Conservation (phyloP, 2,329 filamentous ascomycete species). For the Harringtonia aguacate region DNA sequence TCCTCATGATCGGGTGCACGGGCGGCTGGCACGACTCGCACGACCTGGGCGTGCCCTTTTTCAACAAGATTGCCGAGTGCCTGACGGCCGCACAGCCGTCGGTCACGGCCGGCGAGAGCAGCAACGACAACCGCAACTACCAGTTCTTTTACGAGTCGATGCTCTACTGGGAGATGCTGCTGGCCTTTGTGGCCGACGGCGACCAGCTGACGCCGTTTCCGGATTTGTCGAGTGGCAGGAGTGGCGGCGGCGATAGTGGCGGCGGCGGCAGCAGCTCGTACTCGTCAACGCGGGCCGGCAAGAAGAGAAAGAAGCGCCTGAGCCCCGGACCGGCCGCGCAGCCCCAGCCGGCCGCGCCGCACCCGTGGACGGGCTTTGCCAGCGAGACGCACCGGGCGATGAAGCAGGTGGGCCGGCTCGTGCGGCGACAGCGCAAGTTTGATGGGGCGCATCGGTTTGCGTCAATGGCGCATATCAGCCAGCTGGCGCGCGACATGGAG, state of each 20-base stretch:
- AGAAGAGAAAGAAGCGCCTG: neutral
- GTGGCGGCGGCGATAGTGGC: neutral
- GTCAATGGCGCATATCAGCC: conserved; percentile 15
- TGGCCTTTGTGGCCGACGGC: conserved; percentile 39
- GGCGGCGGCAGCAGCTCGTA: too few relatives aligned
- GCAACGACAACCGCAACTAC: conserved; percentile 18
- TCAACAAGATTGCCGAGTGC: conserved; percentile 32
- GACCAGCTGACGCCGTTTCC: conserved; percentile 23
- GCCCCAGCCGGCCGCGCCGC: conserved; percentile 23
- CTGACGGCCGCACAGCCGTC: conserved; percentile 17
- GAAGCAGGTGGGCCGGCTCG: conserved; percentile 31
- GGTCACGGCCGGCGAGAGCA: conserved; percentile 23
- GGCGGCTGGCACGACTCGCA: conserved; percentile 42
- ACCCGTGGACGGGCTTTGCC: conserved; percentile 37
- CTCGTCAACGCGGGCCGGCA: neutral
- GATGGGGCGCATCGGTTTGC: conserved; percentile 23
- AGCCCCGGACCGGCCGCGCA: too few relatives aligned
- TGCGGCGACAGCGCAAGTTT: conserved; percentile 22
- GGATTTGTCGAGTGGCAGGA: conserved; percentile 3
- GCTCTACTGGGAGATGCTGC: conserved; percentile 49
- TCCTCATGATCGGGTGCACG: conserved; percentile 42
- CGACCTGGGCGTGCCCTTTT: conserved; percentile 39
- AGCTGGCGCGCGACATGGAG: conserved; percentile 22
- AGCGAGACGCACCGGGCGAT: conserved; percentile 31
- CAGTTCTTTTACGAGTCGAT: conserved; percentile 43